These are phyloP conservation scores for Yamadazyma phyllophila DNA, from an alignment of 805 yeast species.

Conservation along the genomic window DNA sequence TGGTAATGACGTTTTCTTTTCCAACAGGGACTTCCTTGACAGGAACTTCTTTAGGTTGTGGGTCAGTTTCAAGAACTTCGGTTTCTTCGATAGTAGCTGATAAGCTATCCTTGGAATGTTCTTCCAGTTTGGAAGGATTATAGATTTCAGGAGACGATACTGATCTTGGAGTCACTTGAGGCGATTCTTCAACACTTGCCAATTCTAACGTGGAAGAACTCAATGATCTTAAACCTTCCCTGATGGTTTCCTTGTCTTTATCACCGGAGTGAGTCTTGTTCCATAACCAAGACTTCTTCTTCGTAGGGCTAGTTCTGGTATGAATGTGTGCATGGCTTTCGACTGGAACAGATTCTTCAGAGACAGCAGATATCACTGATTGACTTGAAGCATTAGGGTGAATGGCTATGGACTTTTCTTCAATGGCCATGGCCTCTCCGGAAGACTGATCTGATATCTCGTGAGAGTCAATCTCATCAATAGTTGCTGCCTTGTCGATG, in stretches of 20 bases:
- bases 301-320: slow-evolving; percentile 18
- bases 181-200: slow-evolving; percentile 22
- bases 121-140: neutral
- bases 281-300: slow-evolving; percentile 45
- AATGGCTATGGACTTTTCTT: neutral
- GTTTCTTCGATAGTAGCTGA: neutral
- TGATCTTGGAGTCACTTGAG: slow-evolving; percentile 21
- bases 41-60: slow-evolving; percentile 4
- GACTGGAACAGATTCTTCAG: slow-evolving; percentile 11
- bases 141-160: slow-evolving; percentile 37
- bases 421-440: slow-evolving; percentile 4
- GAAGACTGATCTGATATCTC: slow-evolving; percentile 16
- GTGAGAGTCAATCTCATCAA: slow-evolving; percentile 13
- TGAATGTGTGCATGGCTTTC: slow-evolving; percentile 11
- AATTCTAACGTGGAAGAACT: slow-evolving; percentile 32
- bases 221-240: slow-evolving; percentile 23
- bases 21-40: slow-evolving; percentile 17
- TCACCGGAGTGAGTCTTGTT: slow-evolving; percentile 19
- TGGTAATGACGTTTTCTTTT: slow-evolving; percentile 40
- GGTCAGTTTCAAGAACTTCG: neutral
- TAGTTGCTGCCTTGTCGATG: slow-evolving; percentile 3
- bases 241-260: neutral
- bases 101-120: neutral
- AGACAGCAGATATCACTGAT: slow-evolving; percentile 5
- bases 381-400: slow-evolving; percentile 1